phyloP scores from a whole-genome alignment of 2,329 filamentous ascomycete species.

The Xylaria sp. region DNA sequence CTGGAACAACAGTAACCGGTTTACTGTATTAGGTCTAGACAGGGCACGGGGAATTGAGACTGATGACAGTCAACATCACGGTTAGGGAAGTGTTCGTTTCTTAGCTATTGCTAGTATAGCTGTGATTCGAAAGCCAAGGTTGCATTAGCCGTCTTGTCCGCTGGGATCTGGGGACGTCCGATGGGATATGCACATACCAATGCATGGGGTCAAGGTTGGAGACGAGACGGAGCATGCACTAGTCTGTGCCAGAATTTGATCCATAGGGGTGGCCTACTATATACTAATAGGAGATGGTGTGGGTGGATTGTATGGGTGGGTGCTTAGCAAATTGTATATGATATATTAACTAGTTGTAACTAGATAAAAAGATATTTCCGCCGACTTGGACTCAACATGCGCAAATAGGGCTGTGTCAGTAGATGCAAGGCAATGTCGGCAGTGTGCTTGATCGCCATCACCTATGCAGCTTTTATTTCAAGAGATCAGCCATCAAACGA shows the following conservation, averaged over 20 bases:
- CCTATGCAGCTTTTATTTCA: constrained; percentile 1
- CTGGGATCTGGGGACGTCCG: constrained; percentile 26
- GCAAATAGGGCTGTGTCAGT: constrained; percentile 2
- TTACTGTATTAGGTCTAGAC: constrained; percentile 26
- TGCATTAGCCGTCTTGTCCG: constrained; percentile 26
- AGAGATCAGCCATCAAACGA: background rate
- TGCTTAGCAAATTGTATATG: constrained; percentile 18
- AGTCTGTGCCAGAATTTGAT: background rate
- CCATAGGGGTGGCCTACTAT: constrained; percentile 8
- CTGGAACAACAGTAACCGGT: constrained; percentile 13
- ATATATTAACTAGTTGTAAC: constrained; percentile 14
- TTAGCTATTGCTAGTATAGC: constrained; percentile 13
- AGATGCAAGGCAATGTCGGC: constrained; percentile 31
- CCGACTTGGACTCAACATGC: background rate
- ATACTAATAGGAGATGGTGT: constrained; percentile 20
- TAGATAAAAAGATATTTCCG: background rate
- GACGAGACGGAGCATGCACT: constrained; percentile 19
- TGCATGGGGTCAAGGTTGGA: constrained; percentile 29
- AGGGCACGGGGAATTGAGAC: constrained; percentile 13
- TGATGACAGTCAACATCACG: constrained; percentile 10
- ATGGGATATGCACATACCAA: constrained; percentile 24
- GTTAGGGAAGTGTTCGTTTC: constrained; percentile 7
- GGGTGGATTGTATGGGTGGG: constrained; percentile 14
- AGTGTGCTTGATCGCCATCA: constrained; percentile 20
- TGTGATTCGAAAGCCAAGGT: constrained; percentile 28